Percentiles rank a stretch among this genome's conserved stretches.
Conservation (phyloP, 1,284 basidiomycete species). For the Chalciporus sp. region DNA sequence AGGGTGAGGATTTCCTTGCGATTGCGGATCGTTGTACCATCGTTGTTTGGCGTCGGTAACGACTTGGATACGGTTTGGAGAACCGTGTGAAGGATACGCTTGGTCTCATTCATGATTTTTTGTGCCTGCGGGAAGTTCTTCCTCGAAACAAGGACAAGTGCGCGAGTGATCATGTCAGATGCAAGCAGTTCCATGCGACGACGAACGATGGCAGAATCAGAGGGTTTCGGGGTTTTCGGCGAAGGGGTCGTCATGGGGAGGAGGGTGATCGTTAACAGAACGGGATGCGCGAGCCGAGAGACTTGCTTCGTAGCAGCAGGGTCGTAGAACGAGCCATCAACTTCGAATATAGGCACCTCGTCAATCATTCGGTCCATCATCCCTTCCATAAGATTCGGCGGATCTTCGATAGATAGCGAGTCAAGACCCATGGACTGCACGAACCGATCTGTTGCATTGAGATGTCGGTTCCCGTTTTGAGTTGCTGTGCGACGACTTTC, state of each 20-base stretch:
- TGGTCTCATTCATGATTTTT: conserved; percentile 87
- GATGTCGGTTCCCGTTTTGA: conserved; percentile 36
- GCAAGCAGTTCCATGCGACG: conserved; percentile 91
- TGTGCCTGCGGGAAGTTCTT: conserved; percentile 86
- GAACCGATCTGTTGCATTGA: conserved; percentile 80
- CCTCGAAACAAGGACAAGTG: conserved; percentile 84
- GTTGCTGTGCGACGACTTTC: conserved; percentile 46
- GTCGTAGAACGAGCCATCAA: conserved; percentile 92
- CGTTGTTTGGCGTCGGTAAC: conserved; percentile 55
- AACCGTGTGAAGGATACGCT: conserved; percentile 82
- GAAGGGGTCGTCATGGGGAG: conserved; percentile 55
- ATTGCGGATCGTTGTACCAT: conserved; percentile 55
- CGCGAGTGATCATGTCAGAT: conserved; percentile 93
- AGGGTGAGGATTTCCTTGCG: conserved; percentile 76
- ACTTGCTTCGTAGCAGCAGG: conserved; percentile 80
- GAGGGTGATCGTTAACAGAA: conserved; percentile 86
- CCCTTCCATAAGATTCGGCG: conserved; percentile 72
- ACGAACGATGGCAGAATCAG: conserved; percentile 87
- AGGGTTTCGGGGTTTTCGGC: conserved; percentile 53
- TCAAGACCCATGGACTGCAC: conserved; percentile 82
- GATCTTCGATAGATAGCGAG: conserved; percentile 68
- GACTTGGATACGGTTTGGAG: conserved; percentile 77
- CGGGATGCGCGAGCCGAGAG: conserved; percentile 83
- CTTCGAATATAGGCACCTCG: conserved; percentile 89
- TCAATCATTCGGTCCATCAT: conserved; percentile 93